These are phyloP conservation scores for Alternaria ethzedia DNA, from an alignment of 2,329 filamentous ascomycete genomes.

Conservation along the genomic window DNA sequence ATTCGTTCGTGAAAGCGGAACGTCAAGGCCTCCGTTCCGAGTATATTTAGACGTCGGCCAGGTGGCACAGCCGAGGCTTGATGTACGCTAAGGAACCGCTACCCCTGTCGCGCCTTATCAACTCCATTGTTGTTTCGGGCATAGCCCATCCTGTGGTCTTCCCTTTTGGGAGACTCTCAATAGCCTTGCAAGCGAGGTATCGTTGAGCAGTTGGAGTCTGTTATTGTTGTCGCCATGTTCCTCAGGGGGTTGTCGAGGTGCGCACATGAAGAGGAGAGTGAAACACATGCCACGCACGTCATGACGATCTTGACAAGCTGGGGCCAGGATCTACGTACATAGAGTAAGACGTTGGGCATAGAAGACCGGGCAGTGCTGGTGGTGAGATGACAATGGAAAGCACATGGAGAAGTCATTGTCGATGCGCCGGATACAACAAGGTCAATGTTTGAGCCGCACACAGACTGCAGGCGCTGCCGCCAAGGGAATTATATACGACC, in stretches of 20 bases:
- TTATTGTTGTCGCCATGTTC: not conserved
- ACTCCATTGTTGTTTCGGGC: constrained; percentile 7
- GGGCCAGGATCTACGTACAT: constrained; percentile 8
- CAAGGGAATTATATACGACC: not conserved
- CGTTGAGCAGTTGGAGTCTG: not conserved
- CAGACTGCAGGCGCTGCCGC: not conserved
- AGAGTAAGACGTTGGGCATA: constrained; percentile 4
- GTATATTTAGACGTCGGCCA: not conserved
- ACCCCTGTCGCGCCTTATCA: constrained; percentile 18
- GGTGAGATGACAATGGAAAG: not conserved
- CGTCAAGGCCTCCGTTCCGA: not conserved
- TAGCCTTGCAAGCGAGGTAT: not conserved
- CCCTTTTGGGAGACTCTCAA: not conserved
- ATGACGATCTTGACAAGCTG: constrained; percentile 11
- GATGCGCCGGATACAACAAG: not conserved
- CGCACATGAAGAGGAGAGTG: constrained; percentile 4
- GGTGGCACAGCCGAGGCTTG: not conserved
- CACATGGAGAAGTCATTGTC: not conserved
- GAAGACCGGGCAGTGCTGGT: not conserved
- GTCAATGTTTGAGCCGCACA: not conserved
- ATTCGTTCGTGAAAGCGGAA: not conserved
- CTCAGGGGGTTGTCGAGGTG: not conserved
- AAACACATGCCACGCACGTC: constrained; percentile 16
- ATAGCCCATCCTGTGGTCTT: not conserved
- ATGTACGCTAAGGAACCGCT: not conserved